Conservation (phyloP, 768 basidiomycete genomes). For the Nidula microcarpa region DNA sequence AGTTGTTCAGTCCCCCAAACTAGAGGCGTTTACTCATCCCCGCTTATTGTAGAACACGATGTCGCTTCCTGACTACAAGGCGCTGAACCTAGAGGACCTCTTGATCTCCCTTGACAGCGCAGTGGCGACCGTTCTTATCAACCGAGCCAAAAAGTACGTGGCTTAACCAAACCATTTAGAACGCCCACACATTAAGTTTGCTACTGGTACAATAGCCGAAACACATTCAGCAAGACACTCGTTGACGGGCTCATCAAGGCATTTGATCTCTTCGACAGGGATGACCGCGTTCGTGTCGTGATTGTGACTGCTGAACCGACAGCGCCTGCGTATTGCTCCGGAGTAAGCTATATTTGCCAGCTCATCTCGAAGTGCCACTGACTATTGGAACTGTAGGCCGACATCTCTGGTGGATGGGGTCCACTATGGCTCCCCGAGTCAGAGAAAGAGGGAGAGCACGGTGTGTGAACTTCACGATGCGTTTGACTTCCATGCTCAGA, state of each 20-base stretch:
- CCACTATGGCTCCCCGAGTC: slow-evolving; percentile 33
- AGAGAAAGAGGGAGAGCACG: slow-evolving; percentile 44
- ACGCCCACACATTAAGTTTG: neutral
- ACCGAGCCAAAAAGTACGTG: slow-evolving; percentile 45
- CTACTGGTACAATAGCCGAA: slow-evolving; percentile 28
- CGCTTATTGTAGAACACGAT: slow-evolving; percentile 10
- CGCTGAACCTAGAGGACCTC: slow-evolving; percentile 37
- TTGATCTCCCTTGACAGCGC: slow-evolving; percentile 38
- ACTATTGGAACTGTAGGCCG: slow-evolving; percentile 31
- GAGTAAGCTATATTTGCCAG: slow-evolving; percentile 27
- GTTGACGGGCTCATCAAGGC: slow-evolving; percentile 35
- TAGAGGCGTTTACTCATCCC: too few relatives aligned
- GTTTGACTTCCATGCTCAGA: neutral
- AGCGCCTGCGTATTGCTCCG: slow-evolving; percentile 52
- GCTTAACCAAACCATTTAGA: too few relatives aligned
- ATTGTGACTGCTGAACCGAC: slow-evolving; percentile 49
- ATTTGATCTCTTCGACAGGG: slow-evolving; percentile 44
- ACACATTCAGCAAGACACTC: slow-evolving; percentile 33
- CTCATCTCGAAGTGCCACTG: neutral
- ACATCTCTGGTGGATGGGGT: slow-evolving; percentile 46
- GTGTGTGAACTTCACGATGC: slow-evolving; percentile 16
- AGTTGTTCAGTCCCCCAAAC: too few relatives aligned
- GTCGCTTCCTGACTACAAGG: slow-evolving; percentile 27
- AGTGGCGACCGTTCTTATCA: slow-evolving; percentile 41
- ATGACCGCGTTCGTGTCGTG: slow-evolving; percentile 50